Conservation (phyloP, 2,329 filamentous ascomycete genomes). For the Exserohilum rostratum region DNA sequence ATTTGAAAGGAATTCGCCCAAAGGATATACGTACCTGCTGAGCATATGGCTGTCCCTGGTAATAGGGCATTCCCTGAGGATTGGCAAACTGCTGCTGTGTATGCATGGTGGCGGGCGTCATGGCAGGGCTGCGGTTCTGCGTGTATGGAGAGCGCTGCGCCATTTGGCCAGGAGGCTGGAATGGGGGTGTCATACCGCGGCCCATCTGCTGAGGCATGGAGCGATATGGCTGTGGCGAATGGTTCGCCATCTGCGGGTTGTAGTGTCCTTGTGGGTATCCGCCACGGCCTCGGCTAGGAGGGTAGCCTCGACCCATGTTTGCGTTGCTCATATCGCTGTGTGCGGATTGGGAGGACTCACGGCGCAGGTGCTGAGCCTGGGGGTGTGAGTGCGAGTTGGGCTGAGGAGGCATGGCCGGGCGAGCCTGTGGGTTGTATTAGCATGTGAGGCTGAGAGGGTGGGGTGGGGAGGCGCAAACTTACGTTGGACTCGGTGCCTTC, state of each 20-base stretch:
- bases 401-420: constrained; percentile 65
- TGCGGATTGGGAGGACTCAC: constrained; percentile 83
- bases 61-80: constrained; percentile 69
- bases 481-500: constrained; percentile 73
- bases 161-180: constrained; percentile 56
- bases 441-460: constrained; percentile 3
- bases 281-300: constrained; percentile 55
- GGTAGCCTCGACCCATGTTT: constrained; percentile 52
- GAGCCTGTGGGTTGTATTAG: constrained; percentile 61
- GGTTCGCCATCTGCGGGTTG: constrained; percentile 50
- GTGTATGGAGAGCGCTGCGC: constrained; percentile 64
- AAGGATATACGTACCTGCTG: constrained; percentile 66
- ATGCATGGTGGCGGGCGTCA: constrained; percentile 67
- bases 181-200: constrained; percentile 59
- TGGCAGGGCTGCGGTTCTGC: constrained; percentile 65
- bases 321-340: constrained; percentile 74
- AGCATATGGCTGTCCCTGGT: constrained; percentile 62
- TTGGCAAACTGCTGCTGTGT: constrained; percentile 60
- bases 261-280: constrained; percentile 55
- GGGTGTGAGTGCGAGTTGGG: constrained; percentile 48
- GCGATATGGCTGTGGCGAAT: constrained; percentile 62
- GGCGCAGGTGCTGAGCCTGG: constrained; percentile 79
- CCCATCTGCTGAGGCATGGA: constrained; percentile 57
- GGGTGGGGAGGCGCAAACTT: constrained; percentile 52
- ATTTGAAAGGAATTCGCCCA: constrained; percentile 42